Base-by-base conservation (phyloP, 2,329 filamentous ascomycete genomes). In the Trichoderma harzianum region DNA sequence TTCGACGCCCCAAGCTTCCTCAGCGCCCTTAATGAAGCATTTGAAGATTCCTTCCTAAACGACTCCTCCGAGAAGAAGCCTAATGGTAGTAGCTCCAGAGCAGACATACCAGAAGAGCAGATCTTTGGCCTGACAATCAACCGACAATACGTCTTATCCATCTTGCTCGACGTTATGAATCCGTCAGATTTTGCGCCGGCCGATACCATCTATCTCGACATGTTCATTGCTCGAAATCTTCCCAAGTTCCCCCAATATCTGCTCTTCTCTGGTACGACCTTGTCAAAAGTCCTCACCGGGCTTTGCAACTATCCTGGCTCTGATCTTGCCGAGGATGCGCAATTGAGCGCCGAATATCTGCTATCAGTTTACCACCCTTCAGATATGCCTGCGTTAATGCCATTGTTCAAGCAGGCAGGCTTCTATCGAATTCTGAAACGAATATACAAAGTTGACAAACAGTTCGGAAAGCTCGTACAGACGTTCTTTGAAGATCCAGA, bases 161-260 rank as follows among this genome's bases (percentile, higher is more conserved):
- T 98, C 71, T 84, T 99, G 72, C 86, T 97, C 12, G 94, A 97
- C 79, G 91, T 98, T 32, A 97, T 99, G 93, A 92, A 91, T 64
- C 84, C 89, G 0, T 85, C 87, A 5, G 89, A 93, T 61, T 98
- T 97, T 80, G 88, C 90, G 0, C 82, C 90, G 0, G 89, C 92
- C 73, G 94, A 98, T 78, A 95, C 93, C 14, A 93, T 99, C 70
- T 99, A 97, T 80, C 88, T 99, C 58, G 94, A 99, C 81, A 99
- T 99, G 94, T 99, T 99, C 78, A 92, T 99, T 78, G 95, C 96
- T 21, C 90, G 96, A 70, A 99, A 97, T 79, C 84, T 99, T 64
- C 93, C 97, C 4, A 99, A 99, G 80, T 99, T 97, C 78, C 94
- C 95, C 1, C 95, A 98, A 79, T 98, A 98, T 78, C 91, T 99